Conservation (phyloP, 2,329 filamentous ascomycete species). For the Ophiosphaerella herpotricha region DNA sequence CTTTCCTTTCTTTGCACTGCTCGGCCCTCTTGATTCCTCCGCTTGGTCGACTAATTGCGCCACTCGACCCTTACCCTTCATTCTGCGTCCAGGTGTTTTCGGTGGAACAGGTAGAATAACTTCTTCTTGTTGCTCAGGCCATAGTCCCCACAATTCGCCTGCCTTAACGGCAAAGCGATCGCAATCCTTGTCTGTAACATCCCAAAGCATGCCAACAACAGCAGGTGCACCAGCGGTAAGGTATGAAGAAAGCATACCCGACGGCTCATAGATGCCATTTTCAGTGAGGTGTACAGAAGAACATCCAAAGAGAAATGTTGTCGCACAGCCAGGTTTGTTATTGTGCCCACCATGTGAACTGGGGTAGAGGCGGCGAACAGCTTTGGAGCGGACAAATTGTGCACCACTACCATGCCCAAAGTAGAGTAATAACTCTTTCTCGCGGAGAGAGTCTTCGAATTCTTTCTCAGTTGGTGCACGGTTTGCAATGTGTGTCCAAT, state of each 20-base stretch:
- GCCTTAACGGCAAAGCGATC: slow-evolving; percentile 83
- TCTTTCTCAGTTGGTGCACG: slow-evolving; percentile 75
- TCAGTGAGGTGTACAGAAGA: slow-evolving; percentile 81
- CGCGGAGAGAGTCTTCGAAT: slow-evolving; percentile 69
- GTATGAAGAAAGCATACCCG: slow-evolving; percentile 88
- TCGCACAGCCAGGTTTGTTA: slow-evolving; percentile 63
- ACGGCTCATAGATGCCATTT: slow-evolving; percentile 81
- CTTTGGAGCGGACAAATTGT: slow-evolving; percentile 87
- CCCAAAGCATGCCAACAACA: slow-evolving; percentile 92
- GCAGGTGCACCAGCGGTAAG: slow-evolving; percentile 81
- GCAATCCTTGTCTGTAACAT: slow-evolving; percentile 96
- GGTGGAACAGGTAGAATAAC: slow-evolving; percentile 13
- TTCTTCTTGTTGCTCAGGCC: slow-evolving; percentile 50
- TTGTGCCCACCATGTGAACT: slow-evolving; percentile 43
- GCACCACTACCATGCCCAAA: slow-evolving; percentile 95
- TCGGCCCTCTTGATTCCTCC: slow-evolving; percentile 24
- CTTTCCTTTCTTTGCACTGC: slow-evolving; percentile 21
- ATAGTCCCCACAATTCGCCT: slow-evolving; percentile 86
- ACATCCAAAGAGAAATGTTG: slow-evolving; percentile 91
- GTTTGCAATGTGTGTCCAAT: slow-evolving; percentile 72
- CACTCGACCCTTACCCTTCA: slow-evolving; percentile 37
- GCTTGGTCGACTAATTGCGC: slow-evolving; percentile 31
- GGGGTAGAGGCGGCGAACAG: slow-evolving; percentile 72
- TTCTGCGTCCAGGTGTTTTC: slow-evolving; percentile 30
- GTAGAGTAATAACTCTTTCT: slow-evolving; percentile 79